Evolutionary conservation across 164 flowering plant genomes (phyloP), one percentile per base, ranked within the genome.

Genomic region (Cinnamomum micranthum): DNA sequence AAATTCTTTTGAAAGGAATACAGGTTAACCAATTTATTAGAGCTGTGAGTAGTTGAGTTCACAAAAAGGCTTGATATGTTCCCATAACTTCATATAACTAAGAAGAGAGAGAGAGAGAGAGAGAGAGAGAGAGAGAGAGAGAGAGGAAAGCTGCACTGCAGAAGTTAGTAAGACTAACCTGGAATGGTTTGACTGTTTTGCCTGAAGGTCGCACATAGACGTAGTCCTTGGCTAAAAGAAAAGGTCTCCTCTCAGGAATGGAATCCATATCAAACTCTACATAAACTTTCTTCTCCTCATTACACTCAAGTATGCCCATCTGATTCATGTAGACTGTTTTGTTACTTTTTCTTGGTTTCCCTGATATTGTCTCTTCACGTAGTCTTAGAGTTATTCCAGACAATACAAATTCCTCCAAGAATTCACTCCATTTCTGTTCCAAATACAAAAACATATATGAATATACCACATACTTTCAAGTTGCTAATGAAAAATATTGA

Each of bases 211-310:
- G 71, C 19, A 80, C 75, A 71, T 35, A 71, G 66, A 82, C 86
- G 65, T 80, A 85, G 70, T 86, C 89, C 68, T 85, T 85, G 9
- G 89, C 85, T 55, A 86, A 68, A 72, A 86, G 81, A 76, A 79
- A 85, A 51, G 89, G 89, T 50, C 83, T 76, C 75, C 22, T 76
- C 81, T 79, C 82, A 50, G 79, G 85, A 50, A 71, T 58, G 23
- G 80, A 72, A 15, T 79, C 82, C n/a, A 86, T 70, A 69, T 83
- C 72, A 72, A 86, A 83, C 17, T 63, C 71, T 28, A 85, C 83
- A 75, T 79, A 80, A 25, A 58, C 58, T 72, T 74, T 83, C 7
- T 81, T 71, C 28, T 82, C 78, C 35, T 51, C 51, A 12, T 75
- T 58, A 27, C 22, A 51, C 33, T 50, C 65, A 25, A 50, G 6